Percentiles rank a stretch among this genome's conserved stretches.
These are phyloP conservation scores for Tylopilus balloui DNA, from an alignment of 768 basidiomycete species.

Conservation along the genomic window DNA sequence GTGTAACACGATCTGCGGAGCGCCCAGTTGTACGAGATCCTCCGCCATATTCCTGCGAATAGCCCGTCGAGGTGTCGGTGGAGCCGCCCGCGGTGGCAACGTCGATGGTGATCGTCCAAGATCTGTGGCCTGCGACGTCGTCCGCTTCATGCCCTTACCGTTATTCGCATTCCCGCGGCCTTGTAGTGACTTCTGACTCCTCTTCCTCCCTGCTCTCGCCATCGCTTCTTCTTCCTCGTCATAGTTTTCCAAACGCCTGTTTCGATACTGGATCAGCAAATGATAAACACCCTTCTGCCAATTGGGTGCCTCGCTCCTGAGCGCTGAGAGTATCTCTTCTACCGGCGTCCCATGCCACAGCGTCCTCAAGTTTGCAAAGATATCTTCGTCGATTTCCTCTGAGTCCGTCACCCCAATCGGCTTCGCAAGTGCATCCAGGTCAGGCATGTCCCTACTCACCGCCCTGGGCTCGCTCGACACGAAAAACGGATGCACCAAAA, in stretches of 20 bases:
- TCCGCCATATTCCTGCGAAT: conserved; percentile 28
- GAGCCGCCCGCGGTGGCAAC: conserved; percentile 50
- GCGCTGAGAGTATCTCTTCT: conserved; percentile 61
- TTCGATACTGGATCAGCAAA: conserved; percentile 80
- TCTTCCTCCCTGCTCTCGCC: conserved; percentile 30
- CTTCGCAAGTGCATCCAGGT: conserved; percentile 61
- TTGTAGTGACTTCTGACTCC: conserved; percentile 33
- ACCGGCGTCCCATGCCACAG: conserved; percentile 86
- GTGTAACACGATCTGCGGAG: conserved; percentile 27
- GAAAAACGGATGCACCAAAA: conserved; percentile 79
- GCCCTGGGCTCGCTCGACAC: conserved; percentile 48
- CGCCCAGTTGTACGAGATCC: conserved; percentile 10
- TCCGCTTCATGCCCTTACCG: conserved; percentile 19
- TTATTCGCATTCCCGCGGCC: conserved; percentile 19
- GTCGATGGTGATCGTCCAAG: conserved; percentile 31
- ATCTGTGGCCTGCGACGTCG: conserved; percentile 24
- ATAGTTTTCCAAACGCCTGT: conserved; percentile 66
- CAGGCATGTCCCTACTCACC: conserved; percentile 44
- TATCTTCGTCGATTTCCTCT: conserved; percentile 82
- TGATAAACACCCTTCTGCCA: conserved; percentile 98
- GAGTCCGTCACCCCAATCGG: conserved; percentile 57
- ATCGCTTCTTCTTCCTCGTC: conserved; percentile 60
- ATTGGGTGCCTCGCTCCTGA: conserved; percentile 64
- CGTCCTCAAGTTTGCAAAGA: conserved; percentile 84
- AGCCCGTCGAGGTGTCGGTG: conserved; percentile 62